Conservation (phyloP, 306 rosid species). For the Trifolium pratense region DNA sequence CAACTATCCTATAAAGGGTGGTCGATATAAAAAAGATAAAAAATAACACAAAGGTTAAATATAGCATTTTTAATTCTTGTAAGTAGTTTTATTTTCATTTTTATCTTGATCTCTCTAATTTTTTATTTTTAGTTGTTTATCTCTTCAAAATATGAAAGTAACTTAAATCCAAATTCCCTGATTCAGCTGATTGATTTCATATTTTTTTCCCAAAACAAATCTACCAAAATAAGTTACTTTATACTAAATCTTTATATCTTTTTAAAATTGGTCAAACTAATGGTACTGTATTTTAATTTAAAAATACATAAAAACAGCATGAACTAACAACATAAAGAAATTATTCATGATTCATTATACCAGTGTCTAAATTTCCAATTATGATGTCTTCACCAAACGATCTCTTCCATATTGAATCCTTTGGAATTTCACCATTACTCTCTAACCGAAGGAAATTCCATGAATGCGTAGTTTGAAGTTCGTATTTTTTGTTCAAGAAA, state of each 20-base stretch:
- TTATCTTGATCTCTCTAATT: no score
- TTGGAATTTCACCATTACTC: conserved; percentile 27
- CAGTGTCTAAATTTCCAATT: conserved; percentile 71
- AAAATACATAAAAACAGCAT: no score
- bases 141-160: no score
- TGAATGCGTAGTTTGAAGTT: conserved; percentile 42
- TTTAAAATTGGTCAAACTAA: neutral
- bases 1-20: neutral
- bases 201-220: no score
- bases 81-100: no score
- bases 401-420: conserved; percentile 53
- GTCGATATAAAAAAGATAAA: neutral
- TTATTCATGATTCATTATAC: conserved; percentile 34
- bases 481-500: conserved; percentile 46
- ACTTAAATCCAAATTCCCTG: neutral
- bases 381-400: conserved; percentile 62
- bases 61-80: no score
- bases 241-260: neutral
- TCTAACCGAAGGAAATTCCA: conserved; percentile 26
- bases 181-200: neutral
- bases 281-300: no score
- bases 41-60: no score
- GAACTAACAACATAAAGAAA: no score
- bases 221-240: no score
- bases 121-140: no score